phyloP scores from a whole-genome alignment of 2,329 filamentous ascomycete species.

The Tolypocladium tundrense region DNA sequence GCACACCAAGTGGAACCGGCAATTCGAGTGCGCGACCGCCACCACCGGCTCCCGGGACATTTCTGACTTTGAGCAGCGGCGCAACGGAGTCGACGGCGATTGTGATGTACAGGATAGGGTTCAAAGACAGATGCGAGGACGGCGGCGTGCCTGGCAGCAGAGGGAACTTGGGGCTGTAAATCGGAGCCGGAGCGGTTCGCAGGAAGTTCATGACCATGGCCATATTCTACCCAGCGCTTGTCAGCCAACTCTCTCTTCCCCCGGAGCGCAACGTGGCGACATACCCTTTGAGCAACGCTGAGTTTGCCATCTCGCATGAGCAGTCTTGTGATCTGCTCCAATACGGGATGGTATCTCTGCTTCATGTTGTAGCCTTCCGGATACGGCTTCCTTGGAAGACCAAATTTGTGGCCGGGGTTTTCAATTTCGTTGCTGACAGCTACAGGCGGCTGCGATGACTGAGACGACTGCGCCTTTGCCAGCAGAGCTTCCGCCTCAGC shows the following conservation, averaged over 20 bases:
- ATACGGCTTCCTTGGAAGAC: constrained; percentile 57
- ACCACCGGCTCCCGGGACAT: constrained; percentile 68
- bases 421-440: constrained; percentile 11
- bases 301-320: constrained; percentile 90
- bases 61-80: constrained; percentile 71
- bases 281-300: constrained; percentile 76
- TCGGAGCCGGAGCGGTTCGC: constrained; percentile 73
- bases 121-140: constrained; percentile 68
- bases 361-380: constrained; percentile 56
- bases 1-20: constrained; percentile 62
- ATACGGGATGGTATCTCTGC: constrained; percentile 73
- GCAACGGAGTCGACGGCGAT: constrained; percentile 88
- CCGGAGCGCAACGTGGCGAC: constrained; percentile 12
- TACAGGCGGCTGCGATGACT: constrained; percentile 6
- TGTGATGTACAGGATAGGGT: constrained; percentile 82
- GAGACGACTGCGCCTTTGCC: constrained; percentile 11
- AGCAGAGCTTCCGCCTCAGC: constrained; percentile 20
- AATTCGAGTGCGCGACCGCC: constrained; percentile 79
- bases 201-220: constrained; percentile 71
- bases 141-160: constrained; percentile 71
- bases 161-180: constrained; percentile 57
- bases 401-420: constrained; percentile 64
- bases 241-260: constrained; percentile 4
- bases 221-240: constrained; percentile 56
- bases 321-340: constrained; percentile 80